Conservation (phyloP, 371 early-diverging fungal genomes). For the Choanephora cucurbitarum region DNA sequence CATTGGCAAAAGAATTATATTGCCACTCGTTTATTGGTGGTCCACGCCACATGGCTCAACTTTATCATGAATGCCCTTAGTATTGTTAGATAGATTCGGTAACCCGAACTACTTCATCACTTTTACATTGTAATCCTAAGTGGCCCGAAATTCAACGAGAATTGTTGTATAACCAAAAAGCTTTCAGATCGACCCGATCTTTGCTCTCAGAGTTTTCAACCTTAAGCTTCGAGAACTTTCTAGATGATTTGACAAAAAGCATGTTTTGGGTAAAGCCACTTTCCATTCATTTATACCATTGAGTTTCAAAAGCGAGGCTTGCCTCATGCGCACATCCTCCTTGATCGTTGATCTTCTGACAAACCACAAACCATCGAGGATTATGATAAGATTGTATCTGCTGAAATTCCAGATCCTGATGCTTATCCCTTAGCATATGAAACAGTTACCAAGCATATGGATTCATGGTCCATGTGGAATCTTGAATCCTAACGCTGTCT, state of each 20-base stretch:
- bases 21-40: constrained; percentile 25
- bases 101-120: constrained; percentile 36
- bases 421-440: constrained; percentile 29
- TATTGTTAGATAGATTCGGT: constrained; percentile 23
- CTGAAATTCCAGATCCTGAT: constrained; percentile 1
- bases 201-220: constrained; percentile 21
- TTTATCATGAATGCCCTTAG: constrained; percentile 34
- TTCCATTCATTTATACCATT: constrained; percentile 7
- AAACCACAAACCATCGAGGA: neutral
- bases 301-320: constrained; percentile 39
- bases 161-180: constrained; percentile 9
- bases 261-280: constrained; percentile 18
- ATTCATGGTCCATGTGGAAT: no score
- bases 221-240: constrained; percentile 24
- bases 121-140: constrained; percentile 37
- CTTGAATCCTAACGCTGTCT: no score
- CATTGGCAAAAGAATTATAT: neutral
- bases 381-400: neutral
- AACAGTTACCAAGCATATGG: no score
- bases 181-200: constrained; percentile 26
- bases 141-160: constrained; percentile 31
- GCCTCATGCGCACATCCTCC: constrained; percentile 13
- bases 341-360: neutral
- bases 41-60: constrained; percentile 30
- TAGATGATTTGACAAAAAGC: constrained; percentile 27